These are phyloP conservation scores for Haberlea rhodopensis DNA, from an alignment of 257 asterid species.

Conservation along the genomic window DNA sequence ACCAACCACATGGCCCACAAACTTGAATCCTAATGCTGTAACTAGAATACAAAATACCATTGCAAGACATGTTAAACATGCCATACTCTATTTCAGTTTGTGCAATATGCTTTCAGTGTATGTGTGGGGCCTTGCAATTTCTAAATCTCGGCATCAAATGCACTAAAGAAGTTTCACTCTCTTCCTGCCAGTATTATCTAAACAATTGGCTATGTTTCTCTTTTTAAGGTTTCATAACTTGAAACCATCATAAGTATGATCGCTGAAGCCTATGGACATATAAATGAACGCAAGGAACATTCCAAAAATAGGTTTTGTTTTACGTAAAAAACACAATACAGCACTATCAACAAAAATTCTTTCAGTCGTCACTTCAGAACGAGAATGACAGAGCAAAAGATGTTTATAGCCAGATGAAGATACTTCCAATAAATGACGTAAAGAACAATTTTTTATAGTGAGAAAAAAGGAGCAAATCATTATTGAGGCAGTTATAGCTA, in stretches of 20 bases:
- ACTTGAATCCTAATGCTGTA: slow-evolving; percentile 2
- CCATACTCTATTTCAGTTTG: slow-evolving; percentile 8
- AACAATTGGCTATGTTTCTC: slow-evolving; percentile 1
- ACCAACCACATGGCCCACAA: slow-evolving; percentile 22
- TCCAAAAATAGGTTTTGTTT: neutral
- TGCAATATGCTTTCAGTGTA: slow-evolving; percentile 16
- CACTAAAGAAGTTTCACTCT: no score
- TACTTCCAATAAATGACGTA: neutral
- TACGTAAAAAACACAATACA: neutral
- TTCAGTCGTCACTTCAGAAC: neutral
- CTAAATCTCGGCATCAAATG: no score
- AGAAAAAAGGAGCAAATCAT: no score
- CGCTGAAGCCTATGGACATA: slow-evolving; percentile 2
- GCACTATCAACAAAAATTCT: neutral
- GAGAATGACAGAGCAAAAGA: neutral
- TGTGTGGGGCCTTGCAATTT: no score
- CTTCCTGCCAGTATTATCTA: neutral
- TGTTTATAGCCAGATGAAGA: neutral
- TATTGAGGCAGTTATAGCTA: neutral
- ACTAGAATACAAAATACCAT: slow-evolving; percentile 10
- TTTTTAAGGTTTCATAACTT: slow-evolving; percentile 7
- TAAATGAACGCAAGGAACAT: neutral
- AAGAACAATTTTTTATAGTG: neutral
- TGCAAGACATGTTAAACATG: slow-evolving; percentile 5
- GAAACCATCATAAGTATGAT: slow-evolving; percentile 2